Evolutionary conservation across 2,329 filamentous ascomycete genomes (phyloP), one percentile per base, ranked within the genome.

Genomic region (Biscogniauxia mediterranea): DNA sequence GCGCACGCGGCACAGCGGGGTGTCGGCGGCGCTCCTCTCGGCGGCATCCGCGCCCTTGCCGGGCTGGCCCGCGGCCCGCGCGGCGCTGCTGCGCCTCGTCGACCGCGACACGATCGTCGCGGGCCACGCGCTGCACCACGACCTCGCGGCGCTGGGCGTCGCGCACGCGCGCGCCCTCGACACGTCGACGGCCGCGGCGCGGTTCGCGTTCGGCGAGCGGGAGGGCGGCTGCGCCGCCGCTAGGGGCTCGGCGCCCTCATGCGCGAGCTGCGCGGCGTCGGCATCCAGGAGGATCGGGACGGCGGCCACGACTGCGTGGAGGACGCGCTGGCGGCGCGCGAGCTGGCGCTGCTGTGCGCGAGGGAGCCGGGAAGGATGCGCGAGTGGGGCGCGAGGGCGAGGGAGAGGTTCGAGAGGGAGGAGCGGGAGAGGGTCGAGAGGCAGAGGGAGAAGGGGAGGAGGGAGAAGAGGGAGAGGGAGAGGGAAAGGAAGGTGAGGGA

Each of bases 261-360:
- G 23, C 62, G 65, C 17, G 72, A 74, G 3, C 66, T 81, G 6
- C 64, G 81, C 2, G 66, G 68, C 1, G 64, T 76, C 11, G 60
- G 63, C 1, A 77, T 83, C 17, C 78, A 77, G 59, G 61, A 75
- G 25, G 2, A 13, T 65, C n/a, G n/a, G n/a, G n/a, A n/a, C n/a
- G 69, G 2, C 66, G 79, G 81, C 1, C 82, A 84, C 55, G 77
- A 81, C 68, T 77, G 77, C 54, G 64, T 84, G 5, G 80, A 84
- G 66, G 80, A 84, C 70, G 78, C 81, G 0, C 74, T 81, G 38
- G 81, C 82, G 0, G 74, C 78, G 0, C 75, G 82, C 7, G 81
- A 84, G 66, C 66, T 85, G 54, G 74, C 78, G 5, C 68, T 85
- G 1, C 82, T 75, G 74, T 79, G 75, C 59, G 65, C 80, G n/a